Evolutionary conservation across 768 basidiomycete genomes (phyloP), one percentile per base, ranked within the genome.

Genomic region (Heimioporus sp.): DNA sequence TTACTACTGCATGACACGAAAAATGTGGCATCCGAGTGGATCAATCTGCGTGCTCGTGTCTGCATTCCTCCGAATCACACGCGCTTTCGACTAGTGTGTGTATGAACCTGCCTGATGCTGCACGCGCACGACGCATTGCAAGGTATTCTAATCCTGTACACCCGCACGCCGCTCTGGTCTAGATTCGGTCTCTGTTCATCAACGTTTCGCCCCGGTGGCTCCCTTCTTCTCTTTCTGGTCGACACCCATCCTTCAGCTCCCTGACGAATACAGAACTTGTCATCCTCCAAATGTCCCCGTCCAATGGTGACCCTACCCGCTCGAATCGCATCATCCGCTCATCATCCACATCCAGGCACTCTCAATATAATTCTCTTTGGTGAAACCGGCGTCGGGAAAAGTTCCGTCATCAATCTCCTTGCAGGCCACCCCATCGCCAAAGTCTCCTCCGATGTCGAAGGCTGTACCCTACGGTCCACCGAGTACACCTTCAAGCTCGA

Each of bases 371-470:
- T 68, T n/a, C 59, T 68, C 42, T 68, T 68, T 30, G 67, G 67
- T 20, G 67, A 68, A 51, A 59, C 58, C 2, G 67, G 67, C 2
- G 67, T 70, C 46, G 71, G 72, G 13, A 78, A 78, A 51, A 78
- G 77, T 47, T 75, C 73, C 16, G 63, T 76, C 38, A 63, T 78
- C 52, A 78, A 78, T 59, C 67, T 78, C 61, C 53, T 78, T n/a
- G 62, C 63, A 21, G 68, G 64, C 28, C 15, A 49, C 2, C 49
- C 60, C 1, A 34, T 61, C 15, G 75, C 74, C 1, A 46, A 43
- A 10, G 61, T 67, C 16, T 74, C 73, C 9, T 65, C 63, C 17
- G 66, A 65, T 24, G 67, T 62, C 8, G 58, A 59, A 17, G 66
- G 68, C 15, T 68, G 71, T 43, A 75, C 74, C 8, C 58, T 76